Base-by-base conservation (phyloP, 1,139 yeast genomes). In the Saccharomycopsis hybrid region DNA sequence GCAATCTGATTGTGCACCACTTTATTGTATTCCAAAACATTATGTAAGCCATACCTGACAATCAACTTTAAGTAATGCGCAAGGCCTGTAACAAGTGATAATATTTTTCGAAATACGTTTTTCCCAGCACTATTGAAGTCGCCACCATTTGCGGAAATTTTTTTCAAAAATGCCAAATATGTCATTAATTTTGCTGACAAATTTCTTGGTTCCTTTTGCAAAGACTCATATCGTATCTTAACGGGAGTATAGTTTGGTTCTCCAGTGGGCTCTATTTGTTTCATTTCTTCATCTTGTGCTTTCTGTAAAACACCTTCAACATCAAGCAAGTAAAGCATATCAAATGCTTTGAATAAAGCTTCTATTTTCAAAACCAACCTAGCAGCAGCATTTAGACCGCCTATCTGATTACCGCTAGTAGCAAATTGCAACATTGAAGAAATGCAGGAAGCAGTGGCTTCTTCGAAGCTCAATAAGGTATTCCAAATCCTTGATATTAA, bases 371-470 rank as follows among this genome's bases (percentile, higher is more conserved):
- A 66, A 2, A 90, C 85, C 48, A 94, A 74, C 54, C 77, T 74
- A 0, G 90, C 90, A 0, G 97, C 79, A 0, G 90, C 80, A 18
- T 28, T 41, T 5, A 52, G 25, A 1, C 97, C 96, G 46, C 76
- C 77, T 11, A 70, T 63, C 59, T 83, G 89, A 58, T 85, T 80
- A 36, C 86, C 87, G 18, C 81, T 78, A 39, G 95, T 84, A 3
- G 96, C 90, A 58, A 77, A 77, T 56, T 89, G 85, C 46, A 94
- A 76, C 97, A 94, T 90, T 58, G 88, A 95, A 3, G 96, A 85
- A 33, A 94, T 88, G 61, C 90, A 82, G 1, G 89, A 78, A 0
- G 97, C 98, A 2, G 96, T 78, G n/a, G 83, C 80, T 63, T 90
- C 97, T 67, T 94, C 98, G 64, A 80, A 94, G 33, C 85, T 87